phyloP scores from a whole-genome alignment of 371 early-diverging fungal genomes.

The Ordospora colligata region DNA sequence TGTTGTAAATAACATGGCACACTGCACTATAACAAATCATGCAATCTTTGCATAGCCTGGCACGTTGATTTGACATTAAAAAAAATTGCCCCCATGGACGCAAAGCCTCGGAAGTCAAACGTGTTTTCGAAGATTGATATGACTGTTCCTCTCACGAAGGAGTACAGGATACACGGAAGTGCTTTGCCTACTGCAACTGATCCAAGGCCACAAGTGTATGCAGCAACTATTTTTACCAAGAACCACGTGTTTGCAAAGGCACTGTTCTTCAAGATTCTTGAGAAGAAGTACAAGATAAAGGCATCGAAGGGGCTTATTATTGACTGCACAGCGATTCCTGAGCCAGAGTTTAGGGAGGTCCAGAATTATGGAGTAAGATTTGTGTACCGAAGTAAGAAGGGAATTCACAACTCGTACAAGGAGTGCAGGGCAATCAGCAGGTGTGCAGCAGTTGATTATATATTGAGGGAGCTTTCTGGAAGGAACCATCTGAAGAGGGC shows the following conservation, averaged over 20 bases:
- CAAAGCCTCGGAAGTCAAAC: neutral
- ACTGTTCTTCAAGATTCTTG: constrained; percentile 96
- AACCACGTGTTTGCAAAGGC: constrained; percentile 94
- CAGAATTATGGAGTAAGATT: constrained; percentile 99
- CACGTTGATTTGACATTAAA: neutral
- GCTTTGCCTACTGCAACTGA: constrained; percentile 74
- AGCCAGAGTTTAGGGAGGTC: constrained; percentile 75
- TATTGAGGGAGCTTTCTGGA: constrained; percentile 48
- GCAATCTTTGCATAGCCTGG: neutral
- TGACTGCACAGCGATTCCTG: constrained; percentile 83
- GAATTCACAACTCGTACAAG: constrained; percentile 99
- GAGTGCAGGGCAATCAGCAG: constrained; percentile 94
- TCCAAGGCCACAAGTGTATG: constrained; percentile 83
- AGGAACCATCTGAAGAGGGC: constrained; percentile 51
- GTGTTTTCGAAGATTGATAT: constrained; percentile 31
- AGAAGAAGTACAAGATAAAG: constrained; percentile 95
- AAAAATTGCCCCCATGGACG: constrained; percentile 1
- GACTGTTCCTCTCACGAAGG: constrained; percentile 40
- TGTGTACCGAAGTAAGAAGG: constrained; percentile 94
- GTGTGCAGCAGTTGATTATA: constrained; percentile 75
- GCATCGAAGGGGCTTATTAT: constrained; percentile 89
- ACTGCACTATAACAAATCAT: no score
- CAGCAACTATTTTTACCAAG: constrained; percentile 93
- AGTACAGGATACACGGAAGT: constrained; percentile 60
- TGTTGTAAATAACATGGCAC: neutral